Percentiles rank a stretch among this genome's conserved stretches.
Conservation (phyloP, 2,329 filamentous ascomycete species). For the Aspergillus quadricinctus region DNA sequence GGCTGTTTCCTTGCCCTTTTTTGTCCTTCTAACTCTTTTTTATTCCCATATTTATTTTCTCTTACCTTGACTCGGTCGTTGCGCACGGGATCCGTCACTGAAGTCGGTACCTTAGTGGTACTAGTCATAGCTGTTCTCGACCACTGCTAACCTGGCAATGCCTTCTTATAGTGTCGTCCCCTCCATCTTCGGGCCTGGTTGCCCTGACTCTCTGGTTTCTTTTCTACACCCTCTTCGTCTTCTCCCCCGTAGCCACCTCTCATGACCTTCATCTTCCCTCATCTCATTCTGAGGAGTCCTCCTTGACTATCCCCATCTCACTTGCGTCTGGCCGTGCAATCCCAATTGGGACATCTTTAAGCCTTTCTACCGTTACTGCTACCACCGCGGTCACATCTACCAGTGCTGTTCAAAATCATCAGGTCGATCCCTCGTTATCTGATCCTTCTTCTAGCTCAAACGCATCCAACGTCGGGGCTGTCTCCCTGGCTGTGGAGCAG, state of each 20-base stretch:
- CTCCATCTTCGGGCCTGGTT: conserved; percentile 10
- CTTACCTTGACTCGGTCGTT: background rate
- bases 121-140: conserved; percentile 15
- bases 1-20: conserved; percentile 5
- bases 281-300: conserved; percentile 6
- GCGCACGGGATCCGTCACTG: conserved; percentile 3
- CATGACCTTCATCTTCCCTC: conserved; percentile 4
- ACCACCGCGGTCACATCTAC: background rate
- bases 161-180: conserved; percentile 20
- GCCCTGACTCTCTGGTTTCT: conserved; percentile 7
- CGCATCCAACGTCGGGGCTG: conserved; percentile 8
- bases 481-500: conserved; percentile 23
- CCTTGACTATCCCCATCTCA: conserved; percentile 12
- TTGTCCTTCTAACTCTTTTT: background rate
- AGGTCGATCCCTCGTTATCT: conserved; percentile 3
- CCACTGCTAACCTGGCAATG: conserved; percentile 14
- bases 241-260: conserved; percentile 3
- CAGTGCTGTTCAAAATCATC: conserved; percentile 1
- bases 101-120: conserved; percentile 3
- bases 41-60: background rate
- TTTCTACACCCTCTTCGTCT: conserved; percentile 7
- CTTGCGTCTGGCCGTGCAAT: conserved; percentile 6
- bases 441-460: background rate
- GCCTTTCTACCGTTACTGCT: background rate
- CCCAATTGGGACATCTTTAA: conserved; percentile 8